phyloP scores from a whole-genome alignment of 208 protist genomes.

The Endotrypanum monterogeii region DNA sequence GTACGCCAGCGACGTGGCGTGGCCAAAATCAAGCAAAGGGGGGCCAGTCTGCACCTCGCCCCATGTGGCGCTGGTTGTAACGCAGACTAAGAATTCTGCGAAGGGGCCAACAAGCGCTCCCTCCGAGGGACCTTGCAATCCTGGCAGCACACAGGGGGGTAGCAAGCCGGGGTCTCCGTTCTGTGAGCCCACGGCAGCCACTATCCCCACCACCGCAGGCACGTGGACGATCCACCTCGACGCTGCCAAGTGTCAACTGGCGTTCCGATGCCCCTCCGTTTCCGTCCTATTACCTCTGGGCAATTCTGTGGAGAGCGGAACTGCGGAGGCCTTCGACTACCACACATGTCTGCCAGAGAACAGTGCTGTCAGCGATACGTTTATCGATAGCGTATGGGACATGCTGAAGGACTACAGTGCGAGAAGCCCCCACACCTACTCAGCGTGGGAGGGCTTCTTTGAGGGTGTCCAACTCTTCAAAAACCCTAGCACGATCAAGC shows the following conservation, averaged over 20 bases:
- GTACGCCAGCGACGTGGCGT: slow-evolving; percentile 22
- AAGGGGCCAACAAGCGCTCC: neutral
- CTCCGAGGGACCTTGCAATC: too few relatives aligned
- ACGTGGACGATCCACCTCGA: slow-evolving; percentile 11
- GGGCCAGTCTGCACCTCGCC: neutral
- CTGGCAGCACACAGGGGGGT: too few relatives aligned
- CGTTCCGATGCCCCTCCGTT: slow-evolving; percentile 15
- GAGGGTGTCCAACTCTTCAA: slow-evolving; percentile 3
- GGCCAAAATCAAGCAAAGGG: slow-evolving; percentile 2
- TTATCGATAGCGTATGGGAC: slow-evolving; percentile 35
- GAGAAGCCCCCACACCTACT: neutral
- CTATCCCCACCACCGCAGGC: neutral
- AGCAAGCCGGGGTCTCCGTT: neutral
- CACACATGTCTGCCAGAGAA: neutral
- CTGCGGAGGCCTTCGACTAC: neutral
- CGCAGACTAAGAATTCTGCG: neutral
- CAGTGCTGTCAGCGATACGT: slow-evolving; percentile 3
- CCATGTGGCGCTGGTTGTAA: neutral
- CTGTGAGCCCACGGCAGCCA: too few relatives aligned
- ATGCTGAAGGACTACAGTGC: slow-evolving; percentile 15
- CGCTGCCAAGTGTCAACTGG: neutral
- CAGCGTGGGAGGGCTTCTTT: neutral
- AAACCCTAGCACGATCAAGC: too few relatives aligned
- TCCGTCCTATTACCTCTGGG: neutral
- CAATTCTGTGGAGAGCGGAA: neutral